Percentiles rank a stretch among this genome's conserved stretches.
phyloP scores from a whole-genome alignment of 805 yeast genomes.

The Schizosaccharomyces octosporus region DNA sequence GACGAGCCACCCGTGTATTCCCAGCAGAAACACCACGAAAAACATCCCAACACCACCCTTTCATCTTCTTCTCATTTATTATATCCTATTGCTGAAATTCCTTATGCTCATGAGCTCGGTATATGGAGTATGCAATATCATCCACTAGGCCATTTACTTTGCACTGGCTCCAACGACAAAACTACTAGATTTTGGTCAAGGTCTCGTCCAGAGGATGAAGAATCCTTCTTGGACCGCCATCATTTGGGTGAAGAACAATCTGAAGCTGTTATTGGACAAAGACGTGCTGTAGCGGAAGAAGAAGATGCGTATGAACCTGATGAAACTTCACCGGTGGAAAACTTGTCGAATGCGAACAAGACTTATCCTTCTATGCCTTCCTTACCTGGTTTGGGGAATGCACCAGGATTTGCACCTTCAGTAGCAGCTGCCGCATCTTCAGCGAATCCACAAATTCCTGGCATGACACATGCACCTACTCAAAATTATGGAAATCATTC shows the following conservation, averaged over 20 bases:
- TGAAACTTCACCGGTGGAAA: neutral
- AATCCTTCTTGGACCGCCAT: conserved; percentile 56
- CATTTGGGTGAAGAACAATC: conserved; percentile 17
- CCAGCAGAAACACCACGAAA: neutral
- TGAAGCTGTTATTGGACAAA: neutral
- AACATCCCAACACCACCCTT: neutral
- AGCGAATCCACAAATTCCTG: neutral
- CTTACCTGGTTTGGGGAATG: neutral
- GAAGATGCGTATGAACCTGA: neutral
- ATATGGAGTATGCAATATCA: conserved; percentile 76
- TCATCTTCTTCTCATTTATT: conserved; percentile 8
- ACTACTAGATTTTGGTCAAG: conserved; percentile 87
- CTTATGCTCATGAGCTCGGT: conserved; percentile 86
- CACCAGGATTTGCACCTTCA: too few species aligned
- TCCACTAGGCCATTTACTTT: conserved; percentile 75
- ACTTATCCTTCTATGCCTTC: neutral
- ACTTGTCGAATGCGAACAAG: neutral
- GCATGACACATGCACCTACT: neutral
- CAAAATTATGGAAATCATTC: neutral
- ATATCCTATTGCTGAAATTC: conserved; percentile 26
- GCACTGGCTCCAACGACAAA: conserved; percentile 84
- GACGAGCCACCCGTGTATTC: conserved; percentile 13
- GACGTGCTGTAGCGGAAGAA: neutral
- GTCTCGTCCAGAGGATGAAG: conserved; percentile 70
- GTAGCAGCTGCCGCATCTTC: neutral